Percentiles rank a stretch among this genome's conserved stretches.
Evolutionary conservation across 129 eudicot species (phyloP).

Genomic region (Flaveria trinervia): DNA sequence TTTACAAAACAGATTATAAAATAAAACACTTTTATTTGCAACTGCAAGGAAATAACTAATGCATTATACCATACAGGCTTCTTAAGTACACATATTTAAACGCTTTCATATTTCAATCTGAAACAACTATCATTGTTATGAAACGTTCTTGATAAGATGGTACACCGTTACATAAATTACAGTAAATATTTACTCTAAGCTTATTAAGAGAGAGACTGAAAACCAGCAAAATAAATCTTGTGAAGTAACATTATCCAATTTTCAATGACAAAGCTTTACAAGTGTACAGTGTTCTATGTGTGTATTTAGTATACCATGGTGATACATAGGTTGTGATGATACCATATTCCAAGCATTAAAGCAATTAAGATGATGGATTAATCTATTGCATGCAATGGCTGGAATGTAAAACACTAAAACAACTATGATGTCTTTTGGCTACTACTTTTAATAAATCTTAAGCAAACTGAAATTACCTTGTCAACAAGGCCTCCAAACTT

Average conservation of each 20-base stretch:
- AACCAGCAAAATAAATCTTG: background rate
- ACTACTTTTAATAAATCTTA: background rate
- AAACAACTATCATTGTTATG: background rate
- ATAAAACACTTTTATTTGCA: slow-evolving; percentile 15
- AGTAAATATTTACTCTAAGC: slow-evolving; percentile 15
- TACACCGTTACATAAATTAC: background rate
- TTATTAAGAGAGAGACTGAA: background rate
- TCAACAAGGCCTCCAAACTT: slow-evolving; percentile 36
- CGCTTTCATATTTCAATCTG: slow-evolving; percentile 6
- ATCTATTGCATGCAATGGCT: slow-evolving; percentile 1
- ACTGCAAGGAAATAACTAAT: background rate
- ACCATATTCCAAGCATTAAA: slow-evolving; percentile 7
- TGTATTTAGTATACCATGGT: background rate
- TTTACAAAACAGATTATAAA: slow-evolving; percentile 3
- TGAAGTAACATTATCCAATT: slow-evolving; percentile 4
- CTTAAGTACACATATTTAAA: background rate
- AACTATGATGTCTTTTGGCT: slow-evolving; percentile 4
- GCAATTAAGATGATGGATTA: background rate
- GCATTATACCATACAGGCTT: slow-evolving; percentile 1
- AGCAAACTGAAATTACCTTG: slow-evolving; percentile 49
- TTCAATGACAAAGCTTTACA: background rate
- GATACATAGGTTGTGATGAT: background rate
- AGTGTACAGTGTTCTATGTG: background rate
- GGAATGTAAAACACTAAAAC: slow-evolving; percentile 18
- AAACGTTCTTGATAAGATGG: slow-evolving; percentile 13